Evolutionary conservation across 2,329 filamentous ascomycete species (phyloP).

Genomic region (Drechslerella coelobrocha): DNA sequence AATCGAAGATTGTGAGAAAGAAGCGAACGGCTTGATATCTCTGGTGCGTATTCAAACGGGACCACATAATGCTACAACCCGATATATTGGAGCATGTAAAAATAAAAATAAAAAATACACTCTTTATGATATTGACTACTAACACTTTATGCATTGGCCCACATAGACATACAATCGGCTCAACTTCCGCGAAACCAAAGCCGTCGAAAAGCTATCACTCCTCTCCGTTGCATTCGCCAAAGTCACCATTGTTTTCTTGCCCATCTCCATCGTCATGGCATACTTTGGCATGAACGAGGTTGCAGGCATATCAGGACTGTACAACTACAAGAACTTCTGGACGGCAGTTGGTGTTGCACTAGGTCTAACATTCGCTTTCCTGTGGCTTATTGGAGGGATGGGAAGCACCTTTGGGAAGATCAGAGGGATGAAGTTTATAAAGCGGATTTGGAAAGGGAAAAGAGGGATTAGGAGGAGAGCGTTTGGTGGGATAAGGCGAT

Average conservation of each 20-base stretch:
- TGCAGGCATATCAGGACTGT: slow-evolving; percentile 50
- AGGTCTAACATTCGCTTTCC: slow-evolving; percentile 37
- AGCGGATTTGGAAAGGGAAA: slow-evolving; percentile 22
- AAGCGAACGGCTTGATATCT: slow-evolving; percentile 62
- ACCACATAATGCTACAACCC: not conserved
- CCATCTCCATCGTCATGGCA: slow-evolving; percentile 63
- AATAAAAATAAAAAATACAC: not conserved
- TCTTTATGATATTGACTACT: not conserved
- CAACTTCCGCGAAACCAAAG: slow-evolving; percentile 63
- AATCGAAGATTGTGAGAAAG: slow-evolving; percentile 68
- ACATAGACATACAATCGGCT: slow-evolving; percentile 64
- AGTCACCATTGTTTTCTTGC: slow-evolving; percentile 64
- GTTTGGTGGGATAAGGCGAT: not conserved
- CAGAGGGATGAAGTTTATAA: slow-evolving; percentile 21
- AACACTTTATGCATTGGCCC: not conserved
- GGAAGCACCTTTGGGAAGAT: slow-evolving; percentile 30
- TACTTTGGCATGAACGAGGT: slow-evolving; percentile 62
- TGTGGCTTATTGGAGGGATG: slow-evolving; percentile 40
- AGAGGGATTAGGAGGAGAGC: slow-evolving; percentile 16
- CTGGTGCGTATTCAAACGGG: slow-evolving; percentile 50
- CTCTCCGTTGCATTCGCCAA: slow-evolving; percentile 64
- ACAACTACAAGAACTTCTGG: slow-evolving; percentile 36
- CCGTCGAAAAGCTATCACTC: slow-evolving; percentile 63
- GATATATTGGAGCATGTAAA: not conserved
- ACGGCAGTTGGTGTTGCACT: slow-evolving; percentile 30